Evolutionary conservation across 1,284 basidiomycete species (phyloP).

Genomic region (Amylostereum chailletii): DNA sequence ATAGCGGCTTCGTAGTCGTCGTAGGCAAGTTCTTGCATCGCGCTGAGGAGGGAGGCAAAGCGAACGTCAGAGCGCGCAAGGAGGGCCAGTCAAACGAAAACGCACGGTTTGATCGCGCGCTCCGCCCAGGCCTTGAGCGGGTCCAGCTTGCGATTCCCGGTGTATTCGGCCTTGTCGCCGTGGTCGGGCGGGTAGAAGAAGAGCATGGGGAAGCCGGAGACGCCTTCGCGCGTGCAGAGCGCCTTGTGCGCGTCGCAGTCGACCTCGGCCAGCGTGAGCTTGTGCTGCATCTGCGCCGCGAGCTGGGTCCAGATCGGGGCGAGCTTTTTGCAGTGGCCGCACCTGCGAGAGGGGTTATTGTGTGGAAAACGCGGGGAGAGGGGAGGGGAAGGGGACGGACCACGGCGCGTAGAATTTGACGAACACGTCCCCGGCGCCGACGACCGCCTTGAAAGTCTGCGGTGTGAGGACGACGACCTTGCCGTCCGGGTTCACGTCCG

Average conservation of each 20-base stretch:
- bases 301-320: constrained; percentile 75
- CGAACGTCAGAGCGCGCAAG: background rate
- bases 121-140: constrained; percentile 65
- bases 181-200: constrained; percentile 47
- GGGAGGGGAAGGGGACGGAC: constrained; percentile 26
- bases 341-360: constrained; percentile 32
- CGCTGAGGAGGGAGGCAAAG: constrained; percentile 18
- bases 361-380: background rate
- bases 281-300: constrained; percentile 57
- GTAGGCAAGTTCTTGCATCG: constrained; percentile 37
- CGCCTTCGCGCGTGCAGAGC: constrained; percentile 56
- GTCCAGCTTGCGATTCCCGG: constrained; percentile 57
- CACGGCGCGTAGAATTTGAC: constrained; percentile 92
- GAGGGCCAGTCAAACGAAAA: constrained; percentile 21
- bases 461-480: constrained; percentile 47
- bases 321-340: constrained; percentile 88
- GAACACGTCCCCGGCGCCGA: constrained; percentile 61
- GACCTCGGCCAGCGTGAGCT: constrained; percentile 73
- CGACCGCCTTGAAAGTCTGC: constrained; percentile 39
- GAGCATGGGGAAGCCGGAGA: constrained; percentile 78
- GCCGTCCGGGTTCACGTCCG: constrained; percentile 50
- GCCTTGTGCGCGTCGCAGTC: constrained; percentile 72
- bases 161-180: constrained; percentile 55
- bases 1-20: constrained; percentile 45
- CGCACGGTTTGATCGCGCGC: constrained; percentile 59